Conservation (phyloP, 257 asterid genomes). For the Solanum rostratum region DNA sequence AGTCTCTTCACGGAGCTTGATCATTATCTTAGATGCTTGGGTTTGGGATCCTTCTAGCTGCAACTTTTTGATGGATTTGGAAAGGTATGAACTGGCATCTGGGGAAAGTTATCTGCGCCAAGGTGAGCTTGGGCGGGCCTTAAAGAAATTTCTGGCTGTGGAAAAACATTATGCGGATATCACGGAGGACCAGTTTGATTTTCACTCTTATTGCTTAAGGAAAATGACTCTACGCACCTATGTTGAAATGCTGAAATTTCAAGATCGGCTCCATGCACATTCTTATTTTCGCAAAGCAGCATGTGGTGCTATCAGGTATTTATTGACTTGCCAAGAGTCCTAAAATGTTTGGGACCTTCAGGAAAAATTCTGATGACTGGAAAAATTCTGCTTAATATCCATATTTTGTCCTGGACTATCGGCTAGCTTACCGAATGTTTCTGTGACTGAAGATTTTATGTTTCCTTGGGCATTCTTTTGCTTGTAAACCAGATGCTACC, state of each 20-base stretch:
- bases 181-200: constrained; percentile 94
- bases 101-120: constrained; percentile 97
- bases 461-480: background rate
- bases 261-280: constrained; percentile 87
- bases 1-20: background rate
- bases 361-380: background rate
- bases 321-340: background rate
- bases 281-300: constrained; percentile 93
- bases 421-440: background rate
- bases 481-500: constrained; percentile 63
- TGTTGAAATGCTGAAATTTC: constrained; percentile 87
- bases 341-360: background rate
- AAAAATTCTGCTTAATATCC: background rate
- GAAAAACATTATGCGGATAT: constrained; percentile 96
- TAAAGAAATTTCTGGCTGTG: constrained; percentile 95
- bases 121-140: constrained; percentile 88
- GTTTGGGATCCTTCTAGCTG: constrained; percentile 1
- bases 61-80: background rate
- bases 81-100: constrained; percentile 91
- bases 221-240: constrained; percentile 95
- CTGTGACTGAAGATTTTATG: background rate
- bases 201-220: constrained; percentile 93
- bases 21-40: background rate
- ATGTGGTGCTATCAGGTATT: constrained; percentile 72
- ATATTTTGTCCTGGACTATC: background rate